Percentiles rank a stretch among this genome's conserved stretches.
Conservation (phyloP, 768 basidiomycete genomes). For the Megacollybia marginata region DNA sequence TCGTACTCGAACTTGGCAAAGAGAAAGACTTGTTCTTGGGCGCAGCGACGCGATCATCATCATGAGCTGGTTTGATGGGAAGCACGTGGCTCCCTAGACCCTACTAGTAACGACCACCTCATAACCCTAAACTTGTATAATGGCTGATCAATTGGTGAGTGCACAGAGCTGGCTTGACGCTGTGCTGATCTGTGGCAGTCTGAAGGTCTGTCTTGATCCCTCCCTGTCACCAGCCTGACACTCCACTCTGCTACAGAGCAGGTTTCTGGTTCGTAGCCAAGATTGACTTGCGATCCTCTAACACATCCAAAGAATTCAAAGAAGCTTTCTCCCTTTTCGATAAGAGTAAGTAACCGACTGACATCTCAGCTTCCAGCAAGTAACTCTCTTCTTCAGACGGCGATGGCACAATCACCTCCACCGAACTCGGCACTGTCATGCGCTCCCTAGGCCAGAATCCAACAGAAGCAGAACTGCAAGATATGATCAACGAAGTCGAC, state of each 20-base stretch:
- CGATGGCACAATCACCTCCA: conserved; percentile 89
- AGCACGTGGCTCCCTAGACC: too few relatives aligned
- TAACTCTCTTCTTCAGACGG: conserved; percentile 47
- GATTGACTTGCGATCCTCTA: conserved; percentile 1
- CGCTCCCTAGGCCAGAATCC: conserved; percentile 90
- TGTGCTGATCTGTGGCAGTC: conserved; percentile 30
- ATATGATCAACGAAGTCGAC: conserved; percentile 95
- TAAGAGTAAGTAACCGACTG: conserved; percentile 77
- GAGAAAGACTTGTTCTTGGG: too few relatives aligned
- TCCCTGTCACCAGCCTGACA: background rate
- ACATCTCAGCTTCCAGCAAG: too few relatives aligned
- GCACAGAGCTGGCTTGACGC: conserved; percentile 3
- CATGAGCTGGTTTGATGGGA: too few relatives aligned
- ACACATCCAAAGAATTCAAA: conserved; percentile 71
- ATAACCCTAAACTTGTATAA: conserved; percentile 10
- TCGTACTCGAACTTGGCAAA: too few relatives aligned
- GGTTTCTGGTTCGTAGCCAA: conserved; percentile 64
- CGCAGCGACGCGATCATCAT: too few relatives aligned
- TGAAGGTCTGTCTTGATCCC: conserved; percentile 37
- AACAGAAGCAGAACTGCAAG: conserved; percentile 84
- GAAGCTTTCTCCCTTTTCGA: conserved; percentile 98
- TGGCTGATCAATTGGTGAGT: conserved; percentile 56
- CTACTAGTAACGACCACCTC: background rate
- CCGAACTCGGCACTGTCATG: conserved; percentile 91
- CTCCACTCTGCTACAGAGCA: conserved; percentile 53